Conservation (phyloP, 2,329 filamentous ascomycete genomes). For the Fusarium lyarnte region DNA sequence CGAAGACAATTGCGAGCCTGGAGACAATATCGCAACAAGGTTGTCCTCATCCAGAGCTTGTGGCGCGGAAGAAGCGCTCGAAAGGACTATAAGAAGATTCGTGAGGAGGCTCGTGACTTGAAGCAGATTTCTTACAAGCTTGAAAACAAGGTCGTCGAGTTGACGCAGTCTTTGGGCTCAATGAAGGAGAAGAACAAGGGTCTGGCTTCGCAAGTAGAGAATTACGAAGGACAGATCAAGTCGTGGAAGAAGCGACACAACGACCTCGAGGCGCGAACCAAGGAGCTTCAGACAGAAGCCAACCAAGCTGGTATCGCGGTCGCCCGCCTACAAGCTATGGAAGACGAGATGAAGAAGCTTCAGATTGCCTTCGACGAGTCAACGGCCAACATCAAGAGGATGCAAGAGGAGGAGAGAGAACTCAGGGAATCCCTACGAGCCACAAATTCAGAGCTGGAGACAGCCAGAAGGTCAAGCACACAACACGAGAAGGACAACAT, state of each 20-base stretch:
- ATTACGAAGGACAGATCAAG: slow-evolving; percentile 94
- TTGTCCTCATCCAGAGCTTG: slow-evolving; percentile 88
- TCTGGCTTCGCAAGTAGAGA: slow-evolving; percentile 87
- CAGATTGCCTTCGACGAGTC: slow-evolving; percentile 92
- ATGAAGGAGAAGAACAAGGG: slow-evolving; percentile 96
- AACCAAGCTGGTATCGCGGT: slow-evolving; percentile 97
- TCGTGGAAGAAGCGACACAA: slow-evolving; percentile 95
- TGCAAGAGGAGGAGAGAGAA: slow-evolving; percentile 92
- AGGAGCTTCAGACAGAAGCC: slow-evolving; percentile 94
- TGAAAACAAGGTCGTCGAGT: slow-evolving; percentile 99
- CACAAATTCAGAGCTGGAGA: slow-evolving; percentile 83
- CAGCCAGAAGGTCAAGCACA: slow-evolving; percentile 76
- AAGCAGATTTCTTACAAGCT: slow-evolving; percentile 99
- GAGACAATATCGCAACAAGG: slow-evolving; percentile 89
- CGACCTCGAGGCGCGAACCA: slow-evolving; percentile 85
- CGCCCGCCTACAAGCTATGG: slow-evolving; percentile 88
- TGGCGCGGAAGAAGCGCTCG: slow-evolving; percentile 89
- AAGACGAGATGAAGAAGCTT: slow-evolving; percentile 93
- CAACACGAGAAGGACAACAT: slow-evolving; percentile 86
- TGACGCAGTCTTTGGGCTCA: slow-evolving; percentile 91
- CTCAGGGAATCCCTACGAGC: slow-evolving; percentile 83
- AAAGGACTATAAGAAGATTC: slow-evolving; percentile 85
- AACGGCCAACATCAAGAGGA: slow-evolving; percentile 85
- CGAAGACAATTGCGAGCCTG: slow-evolving; percentile 81
- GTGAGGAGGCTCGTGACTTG: slow-evolving; percentile 95